Conservation (phyloP, 495 filamentous ascomycete species). For the Talaromyces adpressus region DNA sequence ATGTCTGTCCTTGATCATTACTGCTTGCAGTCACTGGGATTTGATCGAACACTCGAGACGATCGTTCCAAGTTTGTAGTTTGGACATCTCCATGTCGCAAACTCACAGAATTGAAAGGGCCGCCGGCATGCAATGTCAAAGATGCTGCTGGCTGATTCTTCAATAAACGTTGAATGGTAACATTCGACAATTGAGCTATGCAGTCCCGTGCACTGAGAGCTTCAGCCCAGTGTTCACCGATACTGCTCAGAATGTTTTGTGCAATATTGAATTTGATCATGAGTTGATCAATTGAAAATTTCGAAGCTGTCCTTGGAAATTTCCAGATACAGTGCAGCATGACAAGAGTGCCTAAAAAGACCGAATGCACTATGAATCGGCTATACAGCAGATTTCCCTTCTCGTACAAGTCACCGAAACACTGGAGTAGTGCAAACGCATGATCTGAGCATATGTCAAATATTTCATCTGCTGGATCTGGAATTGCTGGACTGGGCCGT, state of each 20-base stretch:
- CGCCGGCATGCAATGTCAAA: slow-evolving; percentile 2
- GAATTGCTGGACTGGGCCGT: slow-evolving; percentile 35
- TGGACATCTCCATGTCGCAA: not conserved
- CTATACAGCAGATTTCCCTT: slow-evolving; percentile 30
- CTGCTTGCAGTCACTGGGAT: not conserved
- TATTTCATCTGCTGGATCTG: slow-evolving; percentile 28
- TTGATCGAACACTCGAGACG: not conserved
- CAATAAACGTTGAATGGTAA: slow-evolving; percentile 31
- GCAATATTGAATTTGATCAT: slow-evolving; percentile 28
- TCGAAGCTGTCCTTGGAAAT: slow-evolving; percentile 24
- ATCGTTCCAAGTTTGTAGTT: not conserved
- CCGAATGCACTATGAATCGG: slow-evolving; percentile 33
- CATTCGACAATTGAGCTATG: slow-evolving; percentile 31
- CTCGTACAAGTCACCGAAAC: slow-evolving; percentile 28
- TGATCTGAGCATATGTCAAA: slow-evolving; percentile 30
- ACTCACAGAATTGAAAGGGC: not conserved
- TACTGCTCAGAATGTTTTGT: slow-evolving; percentile 37
- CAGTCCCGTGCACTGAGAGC: slow-evolving; percentile 37
- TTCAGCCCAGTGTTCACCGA: slow-evolving; percentile 40
- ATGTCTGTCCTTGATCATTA: not conserved
- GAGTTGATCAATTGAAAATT: slow-evolving; percentile 31
- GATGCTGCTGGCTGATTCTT: slow-evolving; percentile 17
- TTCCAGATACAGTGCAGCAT: slow-evolving; percentile 38
- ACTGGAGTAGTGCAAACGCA: slow-evolving; percentile 25
- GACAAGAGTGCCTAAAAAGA: slow-evolving; percentile 33